Base-by-base conservation (phyloP, 495 filamentous ascomycete genomes). In the Lichina pygmaea region DNA sequence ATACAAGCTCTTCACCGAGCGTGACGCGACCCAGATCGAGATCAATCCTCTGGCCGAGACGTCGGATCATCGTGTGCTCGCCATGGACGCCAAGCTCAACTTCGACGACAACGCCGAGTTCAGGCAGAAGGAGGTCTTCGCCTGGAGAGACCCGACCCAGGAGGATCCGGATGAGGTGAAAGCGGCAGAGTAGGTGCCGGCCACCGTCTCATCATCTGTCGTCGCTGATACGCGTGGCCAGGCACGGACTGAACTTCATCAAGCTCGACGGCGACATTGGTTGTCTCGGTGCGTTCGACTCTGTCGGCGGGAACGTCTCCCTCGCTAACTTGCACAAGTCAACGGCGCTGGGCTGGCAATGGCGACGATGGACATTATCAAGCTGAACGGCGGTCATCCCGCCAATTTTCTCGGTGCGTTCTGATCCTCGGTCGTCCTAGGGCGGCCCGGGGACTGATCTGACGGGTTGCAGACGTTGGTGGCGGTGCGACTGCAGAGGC, bases 331-430 rank as follows among this genome's bases (percentile, higher is more conserved):
- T 12, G 6, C 33, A 47, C 0, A 39, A 60, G 89, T 97, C 66
- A 97, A 97, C 63, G 89, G 89, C 60, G 89, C 89, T 52, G 89
- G 89, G 67, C 78, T 97, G 48, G 89, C 89, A 58, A 97, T 97
- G 89, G 89, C 89, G 46, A 97, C 89, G 53, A 97, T 97, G 89
- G 89, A 97, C 63, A 95, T 97, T 65, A 97, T 97, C 72, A 97
- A 97, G 72, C 74, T 97, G 31, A 97, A 97, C 66, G 89, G 89
- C 56, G 89, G 89, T 44, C 69, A 70, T 56, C 89, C 89, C 45
- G 89, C 89, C 48, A 97, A 97, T 71, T 97, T 97, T 78, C 71
- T 97, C 48, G 48, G 48, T 49, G 41, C 15, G 46, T 31, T 15
- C 10, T 15, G 16, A 46, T 2, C 24, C 6, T 34, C 6, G 13